These are phyloP conservation scores for Chrysosporium queenslandicum DNA, from an alignment of 2,329 filamentous ascomycete genomes.

Conservation along the genomic window DNA sequence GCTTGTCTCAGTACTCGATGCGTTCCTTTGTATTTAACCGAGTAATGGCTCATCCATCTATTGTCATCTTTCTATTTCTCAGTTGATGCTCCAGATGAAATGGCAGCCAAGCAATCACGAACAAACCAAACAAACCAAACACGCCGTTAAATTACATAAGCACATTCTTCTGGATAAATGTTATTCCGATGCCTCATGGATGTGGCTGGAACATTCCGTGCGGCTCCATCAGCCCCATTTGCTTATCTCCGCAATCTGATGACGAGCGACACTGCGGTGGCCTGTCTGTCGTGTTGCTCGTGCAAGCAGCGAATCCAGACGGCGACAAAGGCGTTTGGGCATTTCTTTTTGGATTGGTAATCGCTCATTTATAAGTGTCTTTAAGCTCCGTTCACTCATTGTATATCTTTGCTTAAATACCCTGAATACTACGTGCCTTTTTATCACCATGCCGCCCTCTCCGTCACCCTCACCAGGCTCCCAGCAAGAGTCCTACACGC, in stretches of 20 bases:
- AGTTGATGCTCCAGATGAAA: too few relatives aligned
- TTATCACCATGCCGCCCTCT: conserved; percentile 10
- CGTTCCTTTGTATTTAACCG: too few relatives aligned
- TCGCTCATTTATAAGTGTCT: not conserved
- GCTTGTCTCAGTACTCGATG: too few relatives aligned
- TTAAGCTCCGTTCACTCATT: not conserved
- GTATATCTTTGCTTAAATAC: not conserved
- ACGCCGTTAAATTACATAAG: too few relatives aligned
- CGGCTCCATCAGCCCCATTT: conserved; percentile 5
- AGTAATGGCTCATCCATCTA: too few relatives aligned
- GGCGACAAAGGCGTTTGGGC: not conserved
- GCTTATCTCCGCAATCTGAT: not conserved
- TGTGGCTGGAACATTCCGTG: conserved; percentile 10
- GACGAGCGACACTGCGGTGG: conserved; percentile 7
- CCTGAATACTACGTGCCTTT: not conserved
- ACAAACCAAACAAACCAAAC: too few relatives aligned
- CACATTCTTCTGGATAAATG: not conserved
- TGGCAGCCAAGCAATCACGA: too few relatives aligned
- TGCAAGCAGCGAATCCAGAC: not conserved
- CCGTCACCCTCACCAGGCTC: conserved; percentile 5
- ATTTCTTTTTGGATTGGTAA: not conserved
- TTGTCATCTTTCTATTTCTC: not conserved
- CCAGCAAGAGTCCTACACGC: conserved; percentile 26
- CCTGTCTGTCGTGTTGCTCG: too few relatives aligned
- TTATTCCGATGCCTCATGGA: not conserved